phyloP scores from a whole-genome alignment of 176 grass and related monocot genomes.

The Areca catechu region DNA sequence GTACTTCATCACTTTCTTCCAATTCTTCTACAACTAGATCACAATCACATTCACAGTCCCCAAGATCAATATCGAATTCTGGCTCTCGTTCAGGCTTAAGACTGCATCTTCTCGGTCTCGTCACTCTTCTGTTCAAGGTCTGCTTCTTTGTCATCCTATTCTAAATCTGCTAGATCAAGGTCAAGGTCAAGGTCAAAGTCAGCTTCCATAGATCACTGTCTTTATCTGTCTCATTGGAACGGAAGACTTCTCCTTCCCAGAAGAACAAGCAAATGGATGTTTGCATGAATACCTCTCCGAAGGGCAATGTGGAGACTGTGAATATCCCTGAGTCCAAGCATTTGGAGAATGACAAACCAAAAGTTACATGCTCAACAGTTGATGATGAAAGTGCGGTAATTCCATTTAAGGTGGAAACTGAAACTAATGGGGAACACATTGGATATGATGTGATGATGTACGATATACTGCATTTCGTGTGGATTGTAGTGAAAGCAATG shows the following conservation, averaged over 20 bases:
- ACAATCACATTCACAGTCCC: not conserved
- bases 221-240: slow-evolving; percentile 26
- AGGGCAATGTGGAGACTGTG: slow-evolving; percentile 2
- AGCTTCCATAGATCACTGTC: slow-evolving; percentile 16
- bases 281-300: slow-evolving; percentile 5
- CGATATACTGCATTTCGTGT: not conserved
- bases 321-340: slow-evolving; percentile 5
- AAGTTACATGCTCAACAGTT: slow-evolving; percentile 5
- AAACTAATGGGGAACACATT: slow-evolving; percentile 5
- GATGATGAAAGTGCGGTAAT: slow-evolving; percentile 11
- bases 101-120: slow-evolving; percentile 7
- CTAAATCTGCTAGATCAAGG: slow-evolving; percentile 5
- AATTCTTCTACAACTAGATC: slow-evolving; percentile 21
- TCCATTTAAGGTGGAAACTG: slow-evolving; percentile 10
- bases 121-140: slow-evolving; percentile 51
- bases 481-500: slow-evolving; percentile 5
- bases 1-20: slow-evolving; percentile 21
- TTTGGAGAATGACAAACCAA: slow-evolving; percentile 5
- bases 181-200: slow-evolving; percentile 18
- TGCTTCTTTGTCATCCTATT: slow-evolving; percentile 22
- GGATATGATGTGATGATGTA: slow-evolving; percentile 1
- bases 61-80: slow-evolving; percentile 4
- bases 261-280: slow-evolving; percentile 12
- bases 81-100: slow-evolving; percentile 25
- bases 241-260: slow-evolving; percentile 10